Conservation (phyloP, 2,329 filamentous ascomycete genomes). For the Penicillium freii region DNA sequence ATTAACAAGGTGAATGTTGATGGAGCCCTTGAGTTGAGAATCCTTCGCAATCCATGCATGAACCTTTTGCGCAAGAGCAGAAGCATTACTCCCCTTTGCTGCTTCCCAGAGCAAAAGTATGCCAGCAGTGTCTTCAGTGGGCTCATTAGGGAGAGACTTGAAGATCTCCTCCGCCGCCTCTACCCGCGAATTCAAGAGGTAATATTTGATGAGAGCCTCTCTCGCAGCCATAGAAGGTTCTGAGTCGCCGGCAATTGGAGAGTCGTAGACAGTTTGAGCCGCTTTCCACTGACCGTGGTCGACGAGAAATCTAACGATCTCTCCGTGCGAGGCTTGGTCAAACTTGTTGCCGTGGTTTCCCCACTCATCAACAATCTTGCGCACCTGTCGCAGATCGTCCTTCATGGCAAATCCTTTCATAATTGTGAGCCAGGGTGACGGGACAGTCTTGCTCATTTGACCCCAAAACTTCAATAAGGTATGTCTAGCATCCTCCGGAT, state of each 20-base stretch:
- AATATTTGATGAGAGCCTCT: constrained; percentile 59
- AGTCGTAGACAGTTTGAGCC: constrained; percentile 67
- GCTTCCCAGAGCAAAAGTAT: constrained; percentile 73
- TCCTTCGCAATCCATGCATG: constrained; percentile 58
- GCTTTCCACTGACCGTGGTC: constrained; percentile 56
- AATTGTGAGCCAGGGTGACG: constrained; percentile 50
- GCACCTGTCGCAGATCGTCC: constrained; percentile 61
- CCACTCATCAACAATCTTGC: constrained; percentile 54
- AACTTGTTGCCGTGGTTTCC: constrained; percentile 53
- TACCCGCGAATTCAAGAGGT: constrained; percentile 57
- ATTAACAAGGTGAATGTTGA: constrained; percentile 74
- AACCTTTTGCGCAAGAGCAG: constrained; percentile 72
- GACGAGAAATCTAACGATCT: constrained; percentile 64
- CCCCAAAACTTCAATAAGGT: constrained; percentile 45
- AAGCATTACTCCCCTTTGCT: constrained; percentile 66
- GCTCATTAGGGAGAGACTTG: constrained; percentile 43
- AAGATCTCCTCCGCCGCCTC: constrained; percentile 65
- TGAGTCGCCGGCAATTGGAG: constrained; percentile 46
- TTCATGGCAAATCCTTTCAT: constrained; percentile 59
- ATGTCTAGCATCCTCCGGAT: constrained; percentile 53
- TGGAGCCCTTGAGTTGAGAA: constrained; percentile 47
- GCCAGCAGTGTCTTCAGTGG: constrained; percentile 64
- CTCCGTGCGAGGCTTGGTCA: constrained; percentile 41
- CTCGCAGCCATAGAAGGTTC: constrained; percentile 51
- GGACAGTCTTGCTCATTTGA: constrained; percentile 29